Percentiles rank a stretch among this genome's conserved stretches.
These are phyloP conservation scores for Ceratocystis papillata DNA, from an alignment of 2,329 filamentous ascomycete species.

Conservation along the genomic window DNA sequence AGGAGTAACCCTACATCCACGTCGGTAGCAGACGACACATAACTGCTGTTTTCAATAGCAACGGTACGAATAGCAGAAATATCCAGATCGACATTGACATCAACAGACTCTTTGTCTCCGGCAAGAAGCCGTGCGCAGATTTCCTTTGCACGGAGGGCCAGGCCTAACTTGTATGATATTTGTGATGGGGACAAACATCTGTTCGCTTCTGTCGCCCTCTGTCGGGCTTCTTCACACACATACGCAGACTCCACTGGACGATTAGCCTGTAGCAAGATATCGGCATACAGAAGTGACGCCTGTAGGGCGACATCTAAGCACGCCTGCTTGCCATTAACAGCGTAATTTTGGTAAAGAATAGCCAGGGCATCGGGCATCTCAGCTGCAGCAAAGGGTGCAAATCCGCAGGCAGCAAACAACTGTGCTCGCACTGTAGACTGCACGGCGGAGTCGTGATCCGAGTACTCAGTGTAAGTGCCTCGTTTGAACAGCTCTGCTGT, in stretches of 20 bases:
- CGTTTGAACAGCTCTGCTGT: constrained; percentile 9
- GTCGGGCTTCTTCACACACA: neutral
- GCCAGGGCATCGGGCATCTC: neutral
- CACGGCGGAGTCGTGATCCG: constrained; percentile 2
- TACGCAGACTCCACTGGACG: neutral
- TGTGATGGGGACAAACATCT: neutral
- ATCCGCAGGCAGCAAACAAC: constrained; percentile 6
- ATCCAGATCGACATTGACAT: neutral
- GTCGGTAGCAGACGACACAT: neutral
- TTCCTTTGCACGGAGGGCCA: constrained; percentile 4
- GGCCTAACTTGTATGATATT: neutral
- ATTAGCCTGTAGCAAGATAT: constrained; percentile 4
- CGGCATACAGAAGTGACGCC: constrained; percentile 4
- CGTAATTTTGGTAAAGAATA: neutral
- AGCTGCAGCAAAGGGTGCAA: constrained; percentile 4
- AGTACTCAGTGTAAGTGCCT: neutral
- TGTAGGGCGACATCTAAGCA: neutral
- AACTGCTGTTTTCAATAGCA: neutral
- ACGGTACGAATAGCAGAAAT: neutral
- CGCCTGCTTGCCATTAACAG: neutral
- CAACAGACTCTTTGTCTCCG: neutral
- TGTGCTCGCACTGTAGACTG: constrained; percentile 1
- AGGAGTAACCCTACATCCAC: constrained; percentile 1
- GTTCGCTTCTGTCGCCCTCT: neutral
- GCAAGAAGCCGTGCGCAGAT: neutral